Conservation (phyloP, 257 asterid genomes). For the Hygrophila difformis region DNA sequence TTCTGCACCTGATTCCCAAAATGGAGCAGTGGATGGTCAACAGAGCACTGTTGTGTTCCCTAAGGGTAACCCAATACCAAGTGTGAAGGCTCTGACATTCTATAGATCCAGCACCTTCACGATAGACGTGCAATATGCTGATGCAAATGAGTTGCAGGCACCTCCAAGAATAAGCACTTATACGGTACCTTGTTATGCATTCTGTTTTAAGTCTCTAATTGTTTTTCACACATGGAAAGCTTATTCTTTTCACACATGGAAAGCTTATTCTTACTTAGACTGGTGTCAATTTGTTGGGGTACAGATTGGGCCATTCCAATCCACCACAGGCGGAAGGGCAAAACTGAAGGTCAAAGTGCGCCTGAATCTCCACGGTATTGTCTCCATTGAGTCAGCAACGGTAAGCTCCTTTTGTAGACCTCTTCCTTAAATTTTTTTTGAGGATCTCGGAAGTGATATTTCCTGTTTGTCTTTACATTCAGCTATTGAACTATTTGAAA, state of each 20-base stretch:
- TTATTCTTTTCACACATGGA: neutral
- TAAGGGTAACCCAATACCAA: conserved; percentile 83
- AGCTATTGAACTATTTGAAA: too few species aligned
- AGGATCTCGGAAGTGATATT: too few species aligned
- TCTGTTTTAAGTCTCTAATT: neutral
- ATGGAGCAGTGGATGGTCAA: conserved; percentile 48
- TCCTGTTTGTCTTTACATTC: too few species aligned
- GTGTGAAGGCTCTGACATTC: conserved; percentile 87
- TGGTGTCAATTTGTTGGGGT: conserved; percentile 4
- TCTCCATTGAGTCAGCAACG: conserved; percentile 67
- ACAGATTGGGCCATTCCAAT: conserved; percentile 86
- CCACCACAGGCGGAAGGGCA: conserved; percentile 46
- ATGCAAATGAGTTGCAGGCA: conserved; percentile 61
- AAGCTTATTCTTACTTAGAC: neutral
- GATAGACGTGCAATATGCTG: conserved; percentile 67
- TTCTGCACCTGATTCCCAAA: conserved; percentile 52
- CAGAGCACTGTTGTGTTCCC: conserved; percentile 81
- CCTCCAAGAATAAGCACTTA: conserved; percentile 71
- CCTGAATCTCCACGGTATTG: conserved; percentile 75
- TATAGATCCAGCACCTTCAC: conserved; percentile 65
- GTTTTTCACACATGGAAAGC: neutral
- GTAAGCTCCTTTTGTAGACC: conserved; percentile 28
- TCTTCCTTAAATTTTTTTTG: too few species aligned
- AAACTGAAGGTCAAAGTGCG: conserved; percentile 77
- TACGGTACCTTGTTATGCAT: conserved; percentile 39